A percentile compares a stretch with the other conserved stretches of the same genome.
These are phyloP conservation scores for Dryas octopetala DNA, from an alignment of 306 rosid genomes.

Conservation along the genomic window DNA sequence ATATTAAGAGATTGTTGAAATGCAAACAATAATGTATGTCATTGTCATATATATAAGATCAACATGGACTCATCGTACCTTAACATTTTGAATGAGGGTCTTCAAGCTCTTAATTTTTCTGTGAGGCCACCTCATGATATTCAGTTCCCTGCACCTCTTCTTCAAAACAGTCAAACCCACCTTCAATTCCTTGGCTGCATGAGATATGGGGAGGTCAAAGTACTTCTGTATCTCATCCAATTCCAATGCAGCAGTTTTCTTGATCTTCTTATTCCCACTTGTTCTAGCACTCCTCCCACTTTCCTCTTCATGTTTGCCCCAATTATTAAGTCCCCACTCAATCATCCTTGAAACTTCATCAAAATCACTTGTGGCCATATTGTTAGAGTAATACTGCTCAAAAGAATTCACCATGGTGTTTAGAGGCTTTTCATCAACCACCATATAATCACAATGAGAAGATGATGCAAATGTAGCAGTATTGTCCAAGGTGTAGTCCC, in stretches of 20 bases:
- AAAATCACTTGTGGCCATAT: background rate
- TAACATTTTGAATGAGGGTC: conserved; percentile 52
- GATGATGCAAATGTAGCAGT: conserved; percentile 5
- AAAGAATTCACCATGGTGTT: conserved; percentile 2
- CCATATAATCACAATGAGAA: conserved; percentile 23
- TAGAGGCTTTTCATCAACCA: conserved; percentile 31
- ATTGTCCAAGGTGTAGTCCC: conserved; percentile 23
- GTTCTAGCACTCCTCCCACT: background rate
- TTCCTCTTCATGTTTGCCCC: conserved; percentile 22
- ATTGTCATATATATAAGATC: too few relatives aligned
- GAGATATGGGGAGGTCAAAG: conserved; percentile 55
- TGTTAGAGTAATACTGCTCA: background rate
- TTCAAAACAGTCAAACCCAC: conserved; percentile 73
- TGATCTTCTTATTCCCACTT: background rate
- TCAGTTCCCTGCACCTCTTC: conserved; percentile 77
- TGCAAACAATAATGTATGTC: too few relatives aligned
- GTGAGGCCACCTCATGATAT: conserved; percentile 81
- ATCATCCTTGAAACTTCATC: conserved; percentile 15
- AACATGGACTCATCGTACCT: conserved; percentile 44
- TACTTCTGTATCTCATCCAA: conserved; percentile 47
- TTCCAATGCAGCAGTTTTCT: conserved; percentile 22
- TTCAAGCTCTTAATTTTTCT: conserved; percentile 76
- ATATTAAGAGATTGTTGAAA: background rate
- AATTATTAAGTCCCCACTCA: conserved; percentile 20
- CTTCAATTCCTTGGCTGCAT: conserved; percentile 68